phyloP scores from a whole-genome alignment of 768 basidiomycete genomes.

The Chlorophyllum brunneum region DNA sequence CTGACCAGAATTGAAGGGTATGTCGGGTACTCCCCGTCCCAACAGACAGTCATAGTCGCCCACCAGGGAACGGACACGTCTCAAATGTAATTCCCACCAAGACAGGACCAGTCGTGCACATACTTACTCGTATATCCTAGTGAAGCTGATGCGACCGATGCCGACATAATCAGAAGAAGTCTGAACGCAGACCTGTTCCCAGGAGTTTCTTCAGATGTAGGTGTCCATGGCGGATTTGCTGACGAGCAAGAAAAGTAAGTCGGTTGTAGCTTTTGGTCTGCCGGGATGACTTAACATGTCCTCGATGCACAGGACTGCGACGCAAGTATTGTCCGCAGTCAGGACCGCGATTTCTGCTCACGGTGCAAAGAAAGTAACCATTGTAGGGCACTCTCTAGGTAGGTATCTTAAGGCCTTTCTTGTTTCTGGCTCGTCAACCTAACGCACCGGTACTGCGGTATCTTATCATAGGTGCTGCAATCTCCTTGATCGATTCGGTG shows the following conservation, averaged over 20 bases:
- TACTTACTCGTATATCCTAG: too few species aligned
- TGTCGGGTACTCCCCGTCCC: neutral
- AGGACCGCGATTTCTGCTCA: slow-evolving; percentile 28
- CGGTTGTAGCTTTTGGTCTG: neutral
- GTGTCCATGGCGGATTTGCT: slow-evolving; percentile 42
- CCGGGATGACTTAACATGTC: neutral
- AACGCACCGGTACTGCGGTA: too few species aligned
- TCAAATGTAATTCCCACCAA: too few species aligned
- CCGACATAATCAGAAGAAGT: slow-evolving; percentile 25
- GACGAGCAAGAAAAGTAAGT: slow-evolving; percentile 36
- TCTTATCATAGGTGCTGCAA: slow-evolving; percentile 11
- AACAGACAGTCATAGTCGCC: slow-evolving; percentile 22
- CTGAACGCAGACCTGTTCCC: slow-evolving; percentile 40
- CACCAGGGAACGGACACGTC: slow-evolving; percentile 22
- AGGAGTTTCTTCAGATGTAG: slow-evolving; percentile 32
- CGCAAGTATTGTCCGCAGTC: slow-evolving; percentile 36
- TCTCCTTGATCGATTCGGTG: slow-evolving; percentile 5
- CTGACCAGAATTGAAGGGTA: too few species aligned
- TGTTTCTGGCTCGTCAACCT: slow-evolving; percentile 10
- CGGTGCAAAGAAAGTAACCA: slow-evolving; percentile 30
- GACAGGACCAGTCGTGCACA: too few species aligned
- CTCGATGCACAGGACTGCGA: slow-evolving; percentile 31
- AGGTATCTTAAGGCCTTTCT: slow-evolving; percentile 13
- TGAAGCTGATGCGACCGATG: slow-evolving; percentile 35
- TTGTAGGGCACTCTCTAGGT: slow-evolving; percentile 44